Conservation (phyloP, 2,329 filamentous ascomycete genomes). For the Arthrobotrys conoides region DNA sequence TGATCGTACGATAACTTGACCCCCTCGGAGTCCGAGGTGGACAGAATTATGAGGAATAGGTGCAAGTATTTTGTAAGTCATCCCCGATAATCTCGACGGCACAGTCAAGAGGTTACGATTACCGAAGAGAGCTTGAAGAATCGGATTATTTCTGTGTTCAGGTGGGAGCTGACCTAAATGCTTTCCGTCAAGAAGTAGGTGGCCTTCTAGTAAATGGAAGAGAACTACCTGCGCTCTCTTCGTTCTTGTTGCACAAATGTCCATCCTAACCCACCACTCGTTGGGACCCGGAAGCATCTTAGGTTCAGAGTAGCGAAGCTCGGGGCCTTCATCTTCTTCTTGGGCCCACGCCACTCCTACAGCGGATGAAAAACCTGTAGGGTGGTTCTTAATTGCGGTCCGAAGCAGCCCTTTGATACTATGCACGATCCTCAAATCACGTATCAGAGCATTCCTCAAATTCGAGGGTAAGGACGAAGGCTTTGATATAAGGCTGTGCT, state of each 20-base stretch:
- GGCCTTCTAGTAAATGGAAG: slow-evolving; percentile 69
- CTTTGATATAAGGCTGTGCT: slow-evolving; percentile 39
- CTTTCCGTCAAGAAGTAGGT: slow-evolving; percentile 70
- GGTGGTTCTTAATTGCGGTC: slow-evolving; percentile 5
- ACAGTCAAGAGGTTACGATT: slow-evolving; percentile 70
- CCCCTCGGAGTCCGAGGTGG: slow-evolving; percentile 71
- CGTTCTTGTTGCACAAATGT: slow-evolving; percentile 6
- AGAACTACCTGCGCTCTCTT: slow-evolving; percentile 64
- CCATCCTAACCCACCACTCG: slow-evolving; percentile 53
- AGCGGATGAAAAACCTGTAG: slow-evolving; percentile 8
- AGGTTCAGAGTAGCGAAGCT: not conserved
- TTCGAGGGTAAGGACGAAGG: slow-evolving; percentile 19
- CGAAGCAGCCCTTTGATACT: slow-evolving; percentile 16
- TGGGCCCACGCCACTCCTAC: slow-evolving; percentile 44
- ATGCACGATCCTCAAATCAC: slow-evolving; percentile 28
- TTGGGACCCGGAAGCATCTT: slow-evolving; percentile 22
- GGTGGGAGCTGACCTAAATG: slow-evolving; percentile 72
- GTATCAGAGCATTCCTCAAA: slow-evolving; percentile 17
- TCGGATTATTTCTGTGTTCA: slow-evolving; percentile 68
- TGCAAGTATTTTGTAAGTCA: slow-evolving; percentile 70
- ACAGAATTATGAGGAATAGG: slow-evolving; percentile 69
- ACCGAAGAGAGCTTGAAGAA: slow-evolving; percentile 72
- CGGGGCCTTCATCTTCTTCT: slow-evolving; percentile 19
- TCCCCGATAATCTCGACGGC: slow-evolving; percentile 71
- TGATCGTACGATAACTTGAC: slow-evolving; percentile 69